Evolutionary conservation across 352 stramenopile species (phyloP), one percentile per base, ranked within the genome.

Genomic region (Phytophthora fragariae): DNA sequence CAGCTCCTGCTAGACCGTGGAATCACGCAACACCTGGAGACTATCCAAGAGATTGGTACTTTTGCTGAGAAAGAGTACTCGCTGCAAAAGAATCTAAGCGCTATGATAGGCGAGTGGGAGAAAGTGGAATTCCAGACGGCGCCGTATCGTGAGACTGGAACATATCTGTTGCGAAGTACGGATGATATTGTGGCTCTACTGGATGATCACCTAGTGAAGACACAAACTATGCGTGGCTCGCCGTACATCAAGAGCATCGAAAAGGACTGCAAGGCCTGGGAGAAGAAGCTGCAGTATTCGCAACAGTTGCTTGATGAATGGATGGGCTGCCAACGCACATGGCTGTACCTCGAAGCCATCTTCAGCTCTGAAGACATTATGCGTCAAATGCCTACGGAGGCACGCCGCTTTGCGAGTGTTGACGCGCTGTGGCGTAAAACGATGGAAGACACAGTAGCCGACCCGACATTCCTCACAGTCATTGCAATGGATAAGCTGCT

Each of bases 281-380:
- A 97, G 59, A 93, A 95, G 57, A 96, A 93, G 60, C 80, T 98
- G 5, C 92, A 97, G 70, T 93, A 95, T 62, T 77, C 92, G 10
- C 92, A 98, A 63, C 86, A 97, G 41, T 74, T 99, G n/a, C 73
- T 99, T 9, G 96, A 99, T 71, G 94, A 98, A 70, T 98, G 93
- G 93, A 97, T 98, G 77, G 86, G 69, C 5, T 98, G 92, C 60
- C 97, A 99, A 78, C 85, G 94, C 31, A 98, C 94, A 57, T 99
- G 97, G 96, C 82, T 99, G 33, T 99, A 98, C 70, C 85, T 99
- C 6, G 95, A 99, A 76, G 94, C 96, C 5, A 99, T 99, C 56
- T 99, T 99, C 70, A 96, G 88, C 62, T 97, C 89, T 1, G 93
- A 98, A 46, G 97, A 99, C 65, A 99, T 99, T 53, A 98, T 98